Base-by-base conservation (phyloP, 768 basidiomycete species). In the Lactarius sanguifluus region DNA sequence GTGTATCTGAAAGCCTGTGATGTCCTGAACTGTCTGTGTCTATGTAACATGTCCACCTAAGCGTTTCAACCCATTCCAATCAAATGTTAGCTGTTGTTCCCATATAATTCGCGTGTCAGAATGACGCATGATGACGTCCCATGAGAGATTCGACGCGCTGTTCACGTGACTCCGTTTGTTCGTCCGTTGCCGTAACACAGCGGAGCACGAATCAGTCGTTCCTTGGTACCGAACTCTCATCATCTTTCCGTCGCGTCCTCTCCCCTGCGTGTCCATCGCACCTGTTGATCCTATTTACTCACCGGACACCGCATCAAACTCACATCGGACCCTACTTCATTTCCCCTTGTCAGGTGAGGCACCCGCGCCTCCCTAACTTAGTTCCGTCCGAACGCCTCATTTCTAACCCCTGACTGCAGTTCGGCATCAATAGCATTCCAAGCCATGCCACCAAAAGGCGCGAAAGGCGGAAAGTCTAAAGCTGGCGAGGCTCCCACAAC, bases 91-190 rank as follows among this genome's bases (percentile, higher is more conserved):
- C n/a, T 55, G 2, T 57, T 16, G 25, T 23, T 52, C n/a, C 34
- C 45, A 12, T 36, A 15, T 10, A 32, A 34, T 55, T 16, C 28
- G 28, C 41, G 34, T 58, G 36, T 50, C 30, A 15, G 34, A 9
- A 12, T 7, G 10, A 10, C 10, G 38, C 13, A 38, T 38, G 2
- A 1, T 38, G n/a, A n/a, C n/a, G 38, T 38, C 38, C 38, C 30
- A 56, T n/a, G 56, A 36, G 43, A 12, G 13, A 30, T 8, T 9
- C 16, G 54, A 56, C 28, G 54, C 25, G 45, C 6, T 32, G 55
- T 45, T 41, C 70, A 69, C 70, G 68, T 70, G 70, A 63, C 32
- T 28, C 54, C 34, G 70, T 70, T 70, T 47, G 23, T 43, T 15
- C n/a, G n/a, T 23, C 8, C 45, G 3, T n/a, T n/a, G 3, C 20